These are phyloP conservation scores for Rubroshorea leprosula DNA, from an alignment of 345 rosid genomes.

Conservation along the genomic window DNA sequence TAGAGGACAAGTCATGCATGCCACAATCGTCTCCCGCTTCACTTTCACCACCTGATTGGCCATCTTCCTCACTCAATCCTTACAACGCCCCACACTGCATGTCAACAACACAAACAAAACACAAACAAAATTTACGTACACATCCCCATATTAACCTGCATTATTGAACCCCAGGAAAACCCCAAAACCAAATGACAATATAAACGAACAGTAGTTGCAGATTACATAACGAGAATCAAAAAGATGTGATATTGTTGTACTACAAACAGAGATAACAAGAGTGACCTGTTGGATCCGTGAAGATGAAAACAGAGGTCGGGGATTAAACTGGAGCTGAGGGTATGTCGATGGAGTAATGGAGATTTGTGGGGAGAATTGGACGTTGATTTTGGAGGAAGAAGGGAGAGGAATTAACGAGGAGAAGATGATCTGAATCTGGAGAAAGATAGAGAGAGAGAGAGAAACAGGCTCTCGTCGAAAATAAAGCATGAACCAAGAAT, in stretches of 20 bases:
- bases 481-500: constrained; percentile 30
- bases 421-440: constrained; percentile 13
- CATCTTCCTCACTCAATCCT: constrained; percentile 21
- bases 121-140: constrained; percentile 46
- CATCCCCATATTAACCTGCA: constrained; percentile 23
- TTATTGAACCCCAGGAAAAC: constrained; percentile 25
- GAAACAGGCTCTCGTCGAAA: constrained; percentile 14
- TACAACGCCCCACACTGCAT: constrained; percentile 39
- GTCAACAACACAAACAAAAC: constrained; percentile 14
- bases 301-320: constrained; percentile 5
- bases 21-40: constrained; percentile 55
- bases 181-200: constrained; percentile 5
- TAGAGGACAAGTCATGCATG: constrained; percentile 80
- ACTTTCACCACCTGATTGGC: constrained; percentile 60
- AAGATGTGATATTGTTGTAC: too few species aligned
- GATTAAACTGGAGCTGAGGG: constrained; percentile 26
- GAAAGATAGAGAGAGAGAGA: constrained; percentile 9
- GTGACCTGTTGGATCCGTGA: constrained; percentile 7
- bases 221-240: neutral
- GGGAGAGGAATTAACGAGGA: constrained; percentile 2
- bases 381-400: neutral
- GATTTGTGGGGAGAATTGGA: constrained; percentile 25
- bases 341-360: constrained; percentile 14
- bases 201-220: neutral
- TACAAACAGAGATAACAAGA: constrained; percentile 2